Base-by-base conservation (phyloP, 768 basidiomycete genomes). In the Boletus pseudo-olivaceus region DNA sequence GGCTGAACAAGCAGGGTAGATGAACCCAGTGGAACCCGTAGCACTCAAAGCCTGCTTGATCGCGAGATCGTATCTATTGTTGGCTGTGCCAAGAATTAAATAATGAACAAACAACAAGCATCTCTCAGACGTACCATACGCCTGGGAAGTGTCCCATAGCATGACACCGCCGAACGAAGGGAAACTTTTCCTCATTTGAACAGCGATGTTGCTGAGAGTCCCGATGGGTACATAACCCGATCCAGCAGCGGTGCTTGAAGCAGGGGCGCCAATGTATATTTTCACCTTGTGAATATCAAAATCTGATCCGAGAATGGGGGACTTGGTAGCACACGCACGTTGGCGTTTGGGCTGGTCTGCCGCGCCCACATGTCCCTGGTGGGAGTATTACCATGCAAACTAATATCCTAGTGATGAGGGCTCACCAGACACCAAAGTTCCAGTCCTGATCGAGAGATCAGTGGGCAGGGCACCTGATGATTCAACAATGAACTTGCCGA, bases 21-120 rank as follows among this genome's bases (percentile, higher is more conserved):
- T 81, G 67, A 87, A 88, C 8, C 85, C 84, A 17, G 81, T 82
- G n/a, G 84, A 83, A 44, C 85, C 84, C 34, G 84, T 81, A 14
- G 80, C 79, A 14, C 70, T 67, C 35, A 87, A 73, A 27, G 80
- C 76, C 54, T 78, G 77, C 70, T 88, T 87, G 55, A 86, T 80
- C 7, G 77, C 80, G 15, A 76, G 64, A 61, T 86, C 83, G 58
- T 78, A 87, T 29, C 81, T 78, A 53, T 73, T 70, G 62, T 88
- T 87, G 29, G 74, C 85, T 75, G 47, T 9, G n/a, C 20, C 37
- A 9, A 12, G 14, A 35, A 35, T 8, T n/a, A 52, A 53, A 50
- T 29, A 43, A 27, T 57, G 50, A 65, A 43, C 40, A 45, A 39
- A 49, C 17, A 42, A 12, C 5, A 32, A 10, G 26, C 38, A 9